Base-by-base conservation (phyloP, 2,329 filamentous ascomycete species). In the Exophiala spinifera region DNA sequence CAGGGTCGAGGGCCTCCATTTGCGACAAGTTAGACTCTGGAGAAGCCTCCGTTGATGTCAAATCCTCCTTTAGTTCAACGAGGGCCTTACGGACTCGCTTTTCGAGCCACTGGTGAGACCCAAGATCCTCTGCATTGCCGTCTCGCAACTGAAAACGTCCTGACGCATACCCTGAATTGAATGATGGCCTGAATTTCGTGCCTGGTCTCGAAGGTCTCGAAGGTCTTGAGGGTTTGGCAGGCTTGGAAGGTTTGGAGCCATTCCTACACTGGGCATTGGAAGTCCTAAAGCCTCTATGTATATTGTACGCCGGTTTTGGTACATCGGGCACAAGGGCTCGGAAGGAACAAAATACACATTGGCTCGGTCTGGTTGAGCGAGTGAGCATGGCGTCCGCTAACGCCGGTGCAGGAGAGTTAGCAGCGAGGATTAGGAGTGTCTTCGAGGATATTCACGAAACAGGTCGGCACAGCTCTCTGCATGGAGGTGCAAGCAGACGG, bases 331-430 rank as follows among this genome's bases (percentile, higher is more conserved):
- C 21, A 10, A 46, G 20, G 48, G 55, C 37, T 60, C 67, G 69
- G 56, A 74, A 70, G 25, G 68, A 61, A 65, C 72, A 74, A 59
- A 74, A 66, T 34, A 75, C 66, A 68, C 74, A 76, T 64, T 64
- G 64, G 20, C 55, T 48, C 50, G 48, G 36, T 49, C 46, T 40
- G 33, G 48, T 53, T 11, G 55, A 51, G 14, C 42, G 43, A 46
- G 51, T 31, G 34, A 57, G 52, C 57, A 60, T 60, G 13, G 49
- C 57, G 8, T 45, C n/a, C 20, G 19, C n/a, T 10, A 31, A 42
- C 44, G 3, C 4, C 42, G 20, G 6, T 11, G 28, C 7, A 31
- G 28, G 8, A 31, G 42, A 44, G 42, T 14, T n/a, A 44, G 42
- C n/a, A 44, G 14, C 10, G 14, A 14, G 28, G 20, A 21, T 20